Percentiles rank a stretch among this genome's conserved stretches.
phyloP scores from a whole-genome alignment of 257 asterid species.

The Fraxinus excelsior region DNA sequence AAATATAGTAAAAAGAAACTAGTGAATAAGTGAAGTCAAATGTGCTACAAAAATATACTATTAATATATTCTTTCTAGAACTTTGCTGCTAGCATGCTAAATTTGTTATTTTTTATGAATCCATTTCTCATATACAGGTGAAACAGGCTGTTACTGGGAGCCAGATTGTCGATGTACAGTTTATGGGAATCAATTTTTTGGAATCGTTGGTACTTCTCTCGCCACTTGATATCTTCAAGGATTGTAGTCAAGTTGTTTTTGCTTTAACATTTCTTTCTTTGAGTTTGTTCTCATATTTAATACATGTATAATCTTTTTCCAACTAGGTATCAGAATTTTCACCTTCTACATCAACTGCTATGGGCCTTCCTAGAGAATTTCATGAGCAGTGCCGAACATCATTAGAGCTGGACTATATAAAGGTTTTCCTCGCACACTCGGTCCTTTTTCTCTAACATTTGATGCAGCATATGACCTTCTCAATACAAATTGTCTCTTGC shows the following conservation, averaged over 20 bases:
- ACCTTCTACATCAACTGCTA: constrained; percentile 79
- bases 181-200: constrained; percentile 68
- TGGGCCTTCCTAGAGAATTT: constrained; percentile 97
- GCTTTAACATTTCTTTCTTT: constrained; percentile 11
- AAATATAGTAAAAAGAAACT: background rate
- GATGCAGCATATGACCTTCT: constrained; percentile 22
- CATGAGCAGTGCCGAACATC: constrained; percentile 83
- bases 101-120: constrained; percentile 21
- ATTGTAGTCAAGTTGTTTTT: constrained; percentile 22
- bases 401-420: constrained; percentile 77
- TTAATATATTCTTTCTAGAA: constrained; percentile 9
- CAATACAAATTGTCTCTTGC: constrained; percentile 18
- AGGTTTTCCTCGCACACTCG: constrained; percentile 54
- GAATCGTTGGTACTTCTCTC: constrained; percentile 70
- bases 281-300: constrained; percentile 9
- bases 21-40: background rate
- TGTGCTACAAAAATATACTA: background rate
- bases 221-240: constrained; percentile 18
- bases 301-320: constrained; percentile 15
- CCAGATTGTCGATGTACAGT: constrained; percentile 77
- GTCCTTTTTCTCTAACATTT: constrained; percentile 23
- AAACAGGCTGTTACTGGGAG: constrained; percentile 71
- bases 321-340: constrained; percentile 90
- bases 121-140: constrained; percentile 51
- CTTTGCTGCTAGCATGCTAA: constrained; percentile 17